Conservation (phyloP, 2,329 filamentous ascomycete species). For the Xylaria sp. region DNA sequence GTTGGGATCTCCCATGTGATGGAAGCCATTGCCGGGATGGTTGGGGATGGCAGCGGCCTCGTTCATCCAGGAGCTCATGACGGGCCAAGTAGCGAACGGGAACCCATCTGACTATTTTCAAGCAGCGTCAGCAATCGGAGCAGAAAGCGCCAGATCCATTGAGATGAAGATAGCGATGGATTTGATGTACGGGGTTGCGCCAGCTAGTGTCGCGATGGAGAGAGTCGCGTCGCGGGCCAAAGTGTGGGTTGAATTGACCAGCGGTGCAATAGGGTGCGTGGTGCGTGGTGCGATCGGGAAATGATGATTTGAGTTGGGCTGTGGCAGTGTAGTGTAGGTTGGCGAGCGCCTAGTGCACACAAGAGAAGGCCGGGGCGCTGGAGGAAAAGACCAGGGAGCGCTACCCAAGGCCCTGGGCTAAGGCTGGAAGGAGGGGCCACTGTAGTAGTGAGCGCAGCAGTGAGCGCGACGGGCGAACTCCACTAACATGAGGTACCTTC, state of each 20-base stretch:
- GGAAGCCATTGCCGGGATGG: constrained; percentile 76
- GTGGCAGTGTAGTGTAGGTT: constrained; percentile 37
- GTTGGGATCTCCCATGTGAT: constrained; percentile 72
- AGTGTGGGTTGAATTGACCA: constrained; percentile 47
- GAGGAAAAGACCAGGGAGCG: constrained; percentile 19
- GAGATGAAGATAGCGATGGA: constrained; percentile 53
- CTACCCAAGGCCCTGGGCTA: background rate
- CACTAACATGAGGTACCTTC: constrained; percentile 28
- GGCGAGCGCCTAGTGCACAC: constrained; percentile 28
- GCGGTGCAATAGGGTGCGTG: constrained; percentile 42
- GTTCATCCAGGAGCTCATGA: constrained; percentile 80
- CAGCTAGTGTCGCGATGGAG: constrained; percentile 56
- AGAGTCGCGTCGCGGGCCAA: constrained; percentile 58
- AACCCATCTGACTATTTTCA: constrained; percentile 60
- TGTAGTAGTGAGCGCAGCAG: constrained; percentile 14
- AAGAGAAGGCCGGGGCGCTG: constrained; percentile 11
- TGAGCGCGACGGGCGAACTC: constrained; percentile 16
- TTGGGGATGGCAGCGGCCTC: constrained; percentile 72
- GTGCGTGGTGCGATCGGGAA: constrained; percentile 49
- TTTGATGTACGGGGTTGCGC: constrained; percentile 54
- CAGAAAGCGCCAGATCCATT: constrained; percentile 54
- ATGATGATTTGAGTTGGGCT: constrained; percentile 47
- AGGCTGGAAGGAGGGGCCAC: background rate
- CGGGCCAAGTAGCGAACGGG: constrained; percentile 59
- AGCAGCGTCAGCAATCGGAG: constrained; percentile 57